A percentile compares a stretch with the other conserved stretches of the same genome.
These are phyloP conservation scores for Aspergillus arachidicola DNA, from an alignment of 2,329 filamentous ascomycete species.

Conservation along the genomic window DNA sequence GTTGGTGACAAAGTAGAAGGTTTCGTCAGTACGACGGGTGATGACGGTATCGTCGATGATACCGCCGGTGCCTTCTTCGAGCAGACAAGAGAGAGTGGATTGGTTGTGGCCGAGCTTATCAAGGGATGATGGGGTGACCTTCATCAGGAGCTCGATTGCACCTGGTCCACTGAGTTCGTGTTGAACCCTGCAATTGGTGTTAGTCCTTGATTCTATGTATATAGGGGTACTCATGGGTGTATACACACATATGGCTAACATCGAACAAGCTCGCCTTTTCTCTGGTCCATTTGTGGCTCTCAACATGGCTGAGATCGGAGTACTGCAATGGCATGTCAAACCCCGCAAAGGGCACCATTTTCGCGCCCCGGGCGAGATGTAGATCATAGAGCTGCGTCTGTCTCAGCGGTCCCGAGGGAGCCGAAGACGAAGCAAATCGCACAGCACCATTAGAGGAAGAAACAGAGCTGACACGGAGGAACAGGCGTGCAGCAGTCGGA, in stretches of 20 bases:
- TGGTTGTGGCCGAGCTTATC: constrained; percentile 65
- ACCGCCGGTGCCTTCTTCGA: constrained; percentile 79
- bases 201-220: background rate
- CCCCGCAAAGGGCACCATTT: constrained; percentile 96
- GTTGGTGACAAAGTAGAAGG: constrained; percentile 94
- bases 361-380: constrained; percentile 76
- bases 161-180: constrained; percentile 81
- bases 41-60: constrained; percentile 96
- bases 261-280: constrained; percentile 90
- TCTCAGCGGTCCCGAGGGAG: constrained; percentile 28
- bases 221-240: background rate
- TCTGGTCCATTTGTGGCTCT: constrained; percentile 89
- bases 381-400: constrained; percentile 76
- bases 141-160: constrained; percentile 79
- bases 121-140: constrained; percentile 76
- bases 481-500: constrained; percentile 14
- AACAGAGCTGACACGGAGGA: constrained; percentile 8
- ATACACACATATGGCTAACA: constrained; percentile 87
- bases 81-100: constrained; percentile 80
- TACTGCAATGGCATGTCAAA: constrained; percentile 95
- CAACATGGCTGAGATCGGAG: constrained; percentile 71
- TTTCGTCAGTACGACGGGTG: constrained; percentile 71
- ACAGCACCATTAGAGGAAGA: constrained; percentile 20
- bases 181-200: constrained; percentile 60
- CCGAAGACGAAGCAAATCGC: constrained; percentile 37